Conservation (phyloP, 2,329 filamentous ascomycete genomes). For the Colletotrichum trifolii region DNA sequence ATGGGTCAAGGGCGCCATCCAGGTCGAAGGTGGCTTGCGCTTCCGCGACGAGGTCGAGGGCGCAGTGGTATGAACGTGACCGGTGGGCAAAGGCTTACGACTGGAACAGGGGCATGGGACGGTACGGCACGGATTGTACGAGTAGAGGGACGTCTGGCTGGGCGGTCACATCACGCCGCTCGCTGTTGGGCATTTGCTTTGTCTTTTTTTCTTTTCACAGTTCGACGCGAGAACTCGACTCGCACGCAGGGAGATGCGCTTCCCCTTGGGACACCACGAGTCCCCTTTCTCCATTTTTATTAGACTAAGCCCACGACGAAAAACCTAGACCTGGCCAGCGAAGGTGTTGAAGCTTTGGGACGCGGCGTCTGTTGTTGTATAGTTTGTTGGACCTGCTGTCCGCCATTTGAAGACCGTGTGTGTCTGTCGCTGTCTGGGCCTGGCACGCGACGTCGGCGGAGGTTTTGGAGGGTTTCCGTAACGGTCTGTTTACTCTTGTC, state of each 20-base stretch:
- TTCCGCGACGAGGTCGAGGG: conserved; percentile 70
- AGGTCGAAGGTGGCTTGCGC: conserved; percentile 70
- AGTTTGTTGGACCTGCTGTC: not conserved
- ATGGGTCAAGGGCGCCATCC: conserved; percentile 83
- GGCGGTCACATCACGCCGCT: conserved; percentile 8
- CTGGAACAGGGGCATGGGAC: conserved; percentile 9
- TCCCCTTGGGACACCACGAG: not conserved
- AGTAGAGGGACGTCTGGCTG: conserved; percentile 17
- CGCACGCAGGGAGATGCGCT: conserved; percentile 21
- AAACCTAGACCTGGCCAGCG: conserved; percentile 31
- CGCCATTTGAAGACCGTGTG: not conserved
- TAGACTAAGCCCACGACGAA: conserved; percentile 27
- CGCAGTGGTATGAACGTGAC: conserved; percentile 56
- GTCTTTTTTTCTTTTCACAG: conserved; percentile 35
- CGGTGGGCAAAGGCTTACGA: conserved; percentile 11
- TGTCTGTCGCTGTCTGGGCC: not conserved
- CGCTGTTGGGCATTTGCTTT: conserved; percentile 18
- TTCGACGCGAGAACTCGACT: conserved; percentile 24
- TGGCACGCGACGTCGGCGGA: not conserved
- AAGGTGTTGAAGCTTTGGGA: conserved; percentile 23
- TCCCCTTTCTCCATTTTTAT: not conserved
- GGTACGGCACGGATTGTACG: conserved; percentile 24
- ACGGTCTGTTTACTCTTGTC: no score
- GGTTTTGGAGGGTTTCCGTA: no score
- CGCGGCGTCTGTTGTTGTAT: conserved; percentile 15